Conservation (phyloP, 2,329 filamentous ascomycete species). For the Diaporthe ilicicola region DNA sequence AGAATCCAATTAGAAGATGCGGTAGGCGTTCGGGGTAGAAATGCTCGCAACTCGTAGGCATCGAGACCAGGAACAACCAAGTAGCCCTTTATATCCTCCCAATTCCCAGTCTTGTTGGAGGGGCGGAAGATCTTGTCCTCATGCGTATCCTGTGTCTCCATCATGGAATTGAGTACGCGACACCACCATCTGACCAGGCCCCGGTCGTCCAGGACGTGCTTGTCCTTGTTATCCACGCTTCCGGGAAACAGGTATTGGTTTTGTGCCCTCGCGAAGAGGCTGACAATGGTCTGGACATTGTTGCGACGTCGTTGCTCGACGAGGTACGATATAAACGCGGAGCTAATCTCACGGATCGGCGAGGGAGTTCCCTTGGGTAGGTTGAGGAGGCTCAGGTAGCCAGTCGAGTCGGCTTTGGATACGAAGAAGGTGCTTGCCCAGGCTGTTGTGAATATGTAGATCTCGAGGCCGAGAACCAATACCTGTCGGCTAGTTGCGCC, state of each 20-base stretch:
- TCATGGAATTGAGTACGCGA: conserved; percentile 79
- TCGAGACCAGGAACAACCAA: conserved; percentile 89
- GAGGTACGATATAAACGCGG: conserved; percentile 79
- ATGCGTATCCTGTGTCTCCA: conserved; percentile 54
- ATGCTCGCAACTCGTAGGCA: conserved; percentile 78
- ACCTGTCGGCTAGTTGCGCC: conserved; percentile 54
- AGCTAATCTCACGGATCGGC: conserved; percentile 77
- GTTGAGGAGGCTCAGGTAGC: conserved; percentile 76
- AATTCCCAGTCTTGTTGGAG: conserved; percentile 37
- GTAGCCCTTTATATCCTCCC: conserved; percentile 73
- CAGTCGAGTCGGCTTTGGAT: conserved; percentile 96
- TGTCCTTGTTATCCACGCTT: conserved; percentile 82
- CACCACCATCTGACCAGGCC: conserved; percentile 97
- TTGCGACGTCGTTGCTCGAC: conserved; percentile 71
- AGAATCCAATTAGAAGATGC: conserved; percentile 72
- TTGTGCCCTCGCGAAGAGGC: conserved; percentile 90
- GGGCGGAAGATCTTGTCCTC: conserved; percentile 32
- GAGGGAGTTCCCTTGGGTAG: conserved; percentile 71
- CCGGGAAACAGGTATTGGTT: conserved; percentile 95
- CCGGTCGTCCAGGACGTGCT: conserved; percentile 92
- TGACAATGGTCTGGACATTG: conserved; percentile 77
- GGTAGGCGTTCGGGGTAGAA: conserved; percentile 68
- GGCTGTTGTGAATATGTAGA: conserved; percentile 85
- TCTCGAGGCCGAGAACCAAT: conserved; percentile 83
- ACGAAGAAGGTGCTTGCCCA: conserved; percentile 89